Evolutionary conservation across 2,329 filamentous ascomycete species (phyloP), one percentile per base, ranked within the genome.

Genomic region (Cytospora schulzeri): DNA sequence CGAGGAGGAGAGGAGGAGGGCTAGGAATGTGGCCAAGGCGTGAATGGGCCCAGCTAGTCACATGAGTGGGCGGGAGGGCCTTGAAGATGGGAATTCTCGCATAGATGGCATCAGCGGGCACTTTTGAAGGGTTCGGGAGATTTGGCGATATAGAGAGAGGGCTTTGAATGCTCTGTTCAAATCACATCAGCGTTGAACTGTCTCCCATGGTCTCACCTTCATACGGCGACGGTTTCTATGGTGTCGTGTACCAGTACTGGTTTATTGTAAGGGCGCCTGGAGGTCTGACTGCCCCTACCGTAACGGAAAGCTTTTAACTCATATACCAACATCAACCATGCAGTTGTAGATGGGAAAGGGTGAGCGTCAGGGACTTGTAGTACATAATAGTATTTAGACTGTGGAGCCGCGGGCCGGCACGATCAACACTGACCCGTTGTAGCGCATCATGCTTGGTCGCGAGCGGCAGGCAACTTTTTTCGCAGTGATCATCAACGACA

Each of bases 1-100:
- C 65, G 83, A 83, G 51, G 91, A 93, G 64, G 93, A 96, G 79
- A 87, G 90, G 74, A 83, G 81, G 69, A 85, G 86, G 71, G 91
- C 91, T 12, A 85, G 92, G 73, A 87, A 80, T 6, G 86, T 95
- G 76, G 86, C 93, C 14, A 76, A 72, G 67, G 69, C 54, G n/a
- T 69, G 33, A 63, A 56, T 19, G 24, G 3, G 60, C 22, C 29
- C 3, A 24, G 41, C 26, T n/a, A 0, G 14, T 38, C 31, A 19
- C 26, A 26, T 24, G 8, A n/a, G 22, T 17, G 45, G n/a, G 9
- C 29, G 31, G 31, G 12, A 35, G 15, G 14, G 7, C 12, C 33
- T 51, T 45, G 24, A 28, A 38, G 12, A 2, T 22, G 52, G n/a
- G 41, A 33, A 26, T 29, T 54, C 38, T 12, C 15, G 31, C 33